Evolutionary conservation across 2,329 filamentous ascomycete species (phyloP), one percentile per base, ranked within the genome.

Genomic region (Cercospora sesami): DNA sequence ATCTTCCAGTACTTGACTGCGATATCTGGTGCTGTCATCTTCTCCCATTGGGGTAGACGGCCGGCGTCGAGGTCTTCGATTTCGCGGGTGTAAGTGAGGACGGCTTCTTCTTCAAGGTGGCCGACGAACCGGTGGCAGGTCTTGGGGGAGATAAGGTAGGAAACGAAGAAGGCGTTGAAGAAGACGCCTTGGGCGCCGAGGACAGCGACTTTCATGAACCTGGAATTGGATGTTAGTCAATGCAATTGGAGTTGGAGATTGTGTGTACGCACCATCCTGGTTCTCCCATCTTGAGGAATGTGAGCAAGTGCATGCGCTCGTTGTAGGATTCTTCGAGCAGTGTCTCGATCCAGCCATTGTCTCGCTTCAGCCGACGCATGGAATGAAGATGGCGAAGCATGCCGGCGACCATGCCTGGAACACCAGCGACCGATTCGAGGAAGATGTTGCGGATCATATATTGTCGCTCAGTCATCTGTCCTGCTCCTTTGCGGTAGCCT

Each of bases 21-120:
- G 72, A 99, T 93, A 68, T 96, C 92, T 0, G 95, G 95, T 2
- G 95, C 92, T 63, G 85, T 75, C 75, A 96, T 89, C 7, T 89
- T 86, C 28, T 87, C 84, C 94, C 95, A 99, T 74, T 88, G 88
- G 0, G 94, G 93, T 14, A 97, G 83, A 67, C 88, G 86, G n/a
- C 94, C 94, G 2, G 86, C 85, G 67, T 98, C 94, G 26, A 99
- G 86, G 76, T 98, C 95, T 72, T 89, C 84, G 74, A 98, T 91
- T 69, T 93, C 92, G 60, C 93, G 89, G 0, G 93, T 95, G 82
- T 99, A 99, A 0, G 95, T 99, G 77, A 96, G 87, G 1, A 98
- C 94, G 8, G 95, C 95, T 80, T 99, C 95, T 79, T 99, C 95
- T 80, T 99, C 95, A 12, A 99, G 88, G 75, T 98, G 98, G 1